These are phyloP conservation scores for Citrus australasica DNA, from an alignment of 345 rosid species.

Conservation along the genomic window DNA sequence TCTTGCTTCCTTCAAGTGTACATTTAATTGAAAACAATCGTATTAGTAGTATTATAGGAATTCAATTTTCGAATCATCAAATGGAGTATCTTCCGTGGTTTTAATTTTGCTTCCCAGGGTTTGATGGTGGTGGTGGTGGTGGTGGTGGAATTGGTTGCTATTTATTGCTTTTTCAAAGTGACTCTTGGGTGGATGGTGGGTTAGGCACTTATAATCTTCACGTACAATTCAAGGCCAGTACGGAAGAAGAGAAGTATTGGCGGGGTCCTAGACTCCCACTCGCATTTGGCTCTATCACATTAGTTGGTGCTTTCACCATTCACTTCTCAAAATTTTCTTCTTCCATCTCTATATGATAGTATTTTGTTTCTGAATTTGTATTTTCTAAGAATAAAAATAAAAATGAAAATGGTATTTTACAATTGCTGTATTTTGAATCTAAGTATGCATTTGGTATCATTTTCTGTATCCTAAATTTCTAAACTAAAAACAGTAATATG, in stretches of 20 bases:
- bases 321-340: background rate
- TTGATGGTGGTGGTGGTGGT: background rate
- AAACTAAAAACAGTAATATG: too few relatives aligned
- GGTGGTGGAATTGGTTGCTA: background rate
- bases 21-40: background rate
- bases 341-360: background rate
- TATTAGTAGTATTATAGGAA: background rate
- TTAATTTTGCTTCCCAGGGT: background rate
- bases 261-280: background rate
- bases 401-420: too few relatives aligned
- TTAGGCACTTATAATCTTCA: background rate
- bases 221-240: slow-evolving; percentile 16
- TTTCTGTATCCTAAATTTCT: too few relatives aligned
- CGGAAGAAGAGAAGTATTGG: background rate
- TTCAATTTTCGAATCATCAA: background rate
- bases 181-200: background rate
- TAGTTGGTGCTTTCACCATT: background rate
- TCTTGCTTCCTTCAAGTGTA: background rate
- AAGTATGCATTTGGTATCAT: too few relatives aligned
- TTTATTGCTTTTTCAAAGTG: background rate
- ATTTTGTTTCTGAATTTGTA: too few relatives aligned
- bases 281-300: background rate
- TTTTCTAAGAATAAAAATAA: too few relatives aligned
- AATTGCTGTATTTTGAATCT: too few relatives aligned
- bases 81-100: background rate